These are phyloP conservation scores for Monosporascus cannonballus DNA, from an alignment of 2,329 filamentous ascomycete genomes.

Conservation along the genomic window DNA sequence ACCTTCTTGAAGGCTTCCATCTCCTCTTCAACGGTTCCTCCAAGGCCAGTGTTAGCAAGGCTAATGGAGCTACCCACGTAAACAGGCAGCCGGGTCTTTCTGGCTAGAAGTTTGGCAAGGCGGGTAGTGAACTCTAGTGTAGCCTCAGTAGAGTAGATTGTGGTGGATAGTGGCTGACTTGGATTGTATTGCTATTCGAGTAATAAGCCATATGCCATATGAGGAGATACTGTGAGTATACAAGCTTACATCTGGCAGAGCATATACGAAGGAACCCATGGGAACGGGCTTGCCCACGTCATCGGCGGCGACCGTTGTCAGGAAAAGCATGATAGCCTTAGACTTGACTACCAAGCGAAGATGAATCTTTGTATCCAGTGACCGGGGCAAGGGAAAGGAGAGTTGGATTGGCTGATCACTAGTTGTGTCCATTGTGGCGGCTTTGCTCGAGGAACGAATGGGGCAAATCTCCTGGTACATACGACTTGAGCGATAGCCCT, in stretches of 20 bases:
- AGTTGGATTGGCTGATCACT: constrained; percentile 34
- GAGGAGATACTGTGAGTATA: neutral
- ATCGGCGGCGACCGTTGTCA: constrained; percentile 52
- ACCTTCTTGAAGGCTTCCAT: constrained; percentile 80
- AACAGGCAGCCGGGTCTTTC: constrained; percentile 64
- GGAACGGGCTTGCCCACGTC: constrained; percentile 43
- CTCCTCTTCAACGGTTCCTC: constrained; percentile 84
- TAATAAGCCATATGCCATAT: neutral
- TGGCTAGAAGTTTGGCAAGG: constrained; percentile 76
- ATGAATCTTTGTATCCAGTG: constrained; percentile 56
- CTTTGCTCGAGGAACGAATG: neutral
- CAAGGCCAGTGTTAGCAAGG: constrained; percentile 65
- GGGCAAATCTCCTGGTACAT: neutral
- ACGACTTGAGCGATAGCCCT: neutral
- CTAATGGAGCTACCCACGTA: constrained; percentile 89
- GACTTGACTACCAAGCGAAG: constrained; percentile 52
- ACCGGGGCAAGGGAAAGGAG: constrained; percentile 54
- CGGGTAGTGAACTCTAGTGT: constrained; percentile 84
- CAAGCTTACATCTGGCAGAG: constrained; percentile 72
- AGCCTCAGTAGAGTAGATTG: constrained; percentile 68
- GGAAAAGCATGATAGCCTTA: constrained; percentile 53
- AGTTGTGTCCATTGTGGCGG: constrained; percentile 12
- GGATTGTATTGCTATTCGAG: constrained; percentile 41
- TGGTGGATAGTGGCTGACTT: constrained; percentile 65
- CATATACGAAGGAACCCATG: constrained; percentile 89